Conservation (phyloP, 2,329 filamentous ascomycete genomes). For the Xylariaceae sp. region DNA sequence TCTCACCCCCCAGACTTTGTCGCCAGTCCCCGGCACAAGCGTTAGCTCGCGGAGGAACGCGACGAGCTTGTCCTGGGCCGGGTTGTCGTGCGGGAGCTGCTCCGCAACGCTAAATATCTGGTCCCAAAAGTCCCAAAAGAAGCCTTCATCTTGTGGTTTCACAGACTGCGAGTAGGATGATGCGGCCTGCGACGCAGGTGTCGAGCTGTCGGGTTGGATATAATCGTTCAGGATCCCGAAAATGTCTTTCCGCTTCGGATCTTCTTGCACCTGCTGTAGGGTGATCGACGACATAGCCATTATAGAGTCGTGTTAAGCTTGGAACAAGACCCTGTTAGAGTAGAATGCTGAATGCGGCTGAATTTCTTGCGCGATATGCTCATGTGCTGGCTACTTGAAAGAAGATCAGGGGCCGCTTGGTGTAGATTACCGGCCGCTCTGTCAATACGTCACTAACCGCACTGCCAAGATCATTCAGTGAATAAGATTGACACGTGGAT, state of each 20-base stretch:
- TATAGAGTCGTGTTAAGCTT: no score
- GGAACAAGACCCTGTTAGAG: no score
- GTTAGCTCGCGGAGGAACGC: constrained; percentile 35
- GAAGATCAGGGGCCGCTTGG: no score
- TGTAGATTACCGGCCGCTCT: no score
- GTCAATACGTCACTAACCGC: no score
- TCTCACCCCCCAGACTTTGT: constrained; percentile 37
- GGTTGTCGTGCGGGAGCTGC: constrained; percentile 35
- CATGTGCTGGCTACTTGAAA: no score
- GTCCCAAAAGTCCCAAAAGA: constrained; percentile 35
- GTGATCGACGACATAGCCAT: constrained; percentile 15
- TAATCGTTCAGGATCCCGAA: constrained; percentile 34
- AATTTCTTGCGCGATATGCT: not conserved
- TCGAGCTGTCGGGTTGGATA: constrained; percentile 19
- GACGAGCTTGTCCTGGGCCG: constrained; percentile 38
- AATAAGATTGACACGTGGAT: constrained; percentile 7
- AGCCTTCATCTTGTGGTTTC: constrained; percentile 27
- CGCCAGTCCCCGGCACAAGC: constrained; percentile 33
- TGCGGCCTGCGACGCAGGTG: constrained; percentile 26
- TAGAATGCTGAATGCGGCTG: not conserved
- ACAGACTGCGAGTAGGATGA: constrained; percentile 24
- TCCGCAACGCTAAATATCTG: constrained; percentile 33
- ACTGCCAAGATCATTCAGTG: no score
- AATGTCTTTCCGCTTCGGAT: constrained; percentile 15
- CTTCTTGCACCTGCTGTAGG: constrained; percentile 14